A percentile compares a stretch with the other conserved stretches of the same genome.
Evolutionary conservation across 2,329 filamentous ascomycete genomes (phyloP).

Genomic region (Scedosporium dehoogii): DNA sequence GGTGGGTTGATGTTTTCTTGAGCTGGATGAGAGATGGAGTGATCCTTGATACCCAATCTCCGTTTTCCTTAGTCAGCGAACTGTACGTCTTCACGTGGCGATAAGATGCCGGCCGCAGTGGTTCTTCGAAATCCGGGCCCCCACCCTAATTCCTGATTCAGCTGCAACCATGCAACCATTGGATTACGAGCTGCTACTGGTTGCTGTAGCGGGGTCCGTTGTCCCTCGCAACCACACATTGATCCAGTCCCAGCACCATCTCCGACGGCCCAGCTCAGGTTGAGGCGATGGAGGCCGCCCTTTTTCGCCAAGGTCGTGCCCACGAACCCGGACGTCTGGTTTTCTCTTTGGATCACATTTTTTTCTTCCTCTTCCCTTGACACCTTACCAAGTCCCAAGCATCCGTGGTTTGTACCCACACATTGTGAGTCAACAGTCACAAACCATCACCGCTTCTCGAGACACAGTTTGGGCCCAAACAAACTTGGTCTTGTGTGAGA

Average conservation of each 20-base stretch:
- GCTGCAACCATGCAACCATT: neutral
- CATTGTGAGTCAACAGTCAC: neutral
- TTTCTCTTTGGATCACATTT: neutral
- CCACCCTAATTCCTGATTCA: neutral
- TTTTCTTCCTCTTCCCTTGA: neutral
- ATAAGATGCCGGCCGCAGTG: neutral
- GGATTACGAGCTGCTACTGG: neutral
- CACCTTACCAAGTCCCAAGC: neutral
- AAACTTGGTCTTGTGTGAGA: neutral
- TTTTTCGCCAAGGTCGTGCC: neutral
- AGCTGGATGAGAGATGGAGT: too few species aligned
- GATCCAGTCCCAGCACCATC: neutral
- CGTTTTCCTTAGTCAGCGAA: too few species aligned
- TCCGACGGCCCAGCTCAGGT: neutral
- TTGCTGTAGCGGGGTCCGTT: slow-evolving; percentile 5
- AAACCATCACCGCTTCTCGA: neutral
- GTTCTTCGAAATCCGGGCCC: neutral
- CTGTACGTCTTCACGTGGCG: neutral
- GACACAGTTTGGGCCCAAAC: neutral
- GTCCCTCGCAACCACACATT: slow-evolving; percentile 6
- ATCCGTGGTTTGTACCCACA: neutral
- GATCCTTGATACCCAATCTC: too few species aligned
- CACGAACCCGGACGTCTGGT: too few species aligned
- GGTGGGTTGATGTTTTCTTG: too few species aligned
- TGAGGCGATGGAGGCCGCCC: neutral